Percentiles rank a stretch among this genome's conserved stretches.
phyloP scores from a whole-genome alignment of 345 rosid genomes.

The Eucalyptus grandis region DNA sequence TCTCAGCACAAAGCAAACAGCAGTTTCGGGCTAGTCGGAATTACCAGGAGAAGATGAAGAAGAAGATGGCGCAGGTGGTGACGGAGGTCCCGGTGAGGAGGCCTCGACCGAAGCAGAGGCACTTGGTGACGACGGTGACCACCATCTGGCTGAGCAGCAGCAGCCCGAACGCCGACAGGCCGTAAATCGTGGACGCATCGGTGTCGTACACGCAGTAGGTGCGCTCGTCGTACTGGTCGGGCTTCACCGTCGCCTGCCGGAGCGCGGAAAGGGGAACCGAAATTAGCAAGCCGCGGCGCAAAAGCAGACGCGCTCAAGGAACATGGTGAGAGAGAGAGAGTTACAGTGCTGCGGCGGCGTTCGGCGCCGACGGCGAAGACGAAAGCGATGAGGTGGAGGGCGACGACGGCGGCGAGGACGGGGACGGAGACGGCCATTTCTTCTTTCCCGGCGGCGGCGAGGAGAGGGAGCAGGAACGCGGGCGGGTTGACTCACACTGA shows the following conservation, averaged over 20 bases:
- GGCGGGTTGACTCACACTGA: neutral
- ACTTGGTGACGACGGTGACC: slow-evolving; percentile 67
- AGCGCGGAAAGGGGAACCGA: neutral
- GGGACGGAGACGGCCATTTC: slow-evolving; percentile 59
- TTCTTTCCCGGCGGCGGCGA: neutral
- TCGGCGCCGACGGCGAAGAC: slow-evolving; percentile 94
- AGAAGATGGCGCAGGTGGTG: slow-evolving; percentile 49
- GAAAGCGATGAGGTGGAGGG: slow-evolving; percentile 87
- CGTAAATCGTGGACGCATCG: slow-evolving; percentile 80
- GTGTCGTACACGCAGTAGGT: slow-evolving; percentile 67
- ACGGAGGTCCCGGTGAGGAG: slow-evolving; percentile 52
- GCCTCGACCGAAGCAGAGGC: slow-evolving; percentile 86
- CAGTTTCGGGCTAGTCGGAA: neutral
- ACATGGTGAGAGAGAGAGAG: neutral
- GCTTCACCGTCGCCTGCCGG: slow-evolving; percentile 41
- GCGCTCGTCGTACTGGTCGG: slow-evolving; percentile 72
- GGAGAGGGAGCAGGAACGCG: neutral
- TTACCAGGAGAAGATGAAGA: slow-evolving; percentile 89
- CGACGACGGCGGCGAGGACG: slow-evolving; percentile 32
- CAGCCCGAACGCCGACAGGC: slow-evolving; percentile 67
- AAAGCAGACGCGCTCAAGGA: neutral
- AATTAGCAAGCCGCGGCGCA: neutral
- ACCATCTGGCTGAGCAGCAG: slow-evolving; percentile 60
- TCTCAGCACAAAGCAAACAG: neutral
- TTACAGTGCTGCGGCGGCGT: slow-evolving; percentile 87